Percentiles rank a stretch among this genome's conserved stretches.
Evolutionary conservation across 2,329 filamentous ascomycete species (phyloP).

Genomic region (Fusarium tanahbumbuense): DNA sequence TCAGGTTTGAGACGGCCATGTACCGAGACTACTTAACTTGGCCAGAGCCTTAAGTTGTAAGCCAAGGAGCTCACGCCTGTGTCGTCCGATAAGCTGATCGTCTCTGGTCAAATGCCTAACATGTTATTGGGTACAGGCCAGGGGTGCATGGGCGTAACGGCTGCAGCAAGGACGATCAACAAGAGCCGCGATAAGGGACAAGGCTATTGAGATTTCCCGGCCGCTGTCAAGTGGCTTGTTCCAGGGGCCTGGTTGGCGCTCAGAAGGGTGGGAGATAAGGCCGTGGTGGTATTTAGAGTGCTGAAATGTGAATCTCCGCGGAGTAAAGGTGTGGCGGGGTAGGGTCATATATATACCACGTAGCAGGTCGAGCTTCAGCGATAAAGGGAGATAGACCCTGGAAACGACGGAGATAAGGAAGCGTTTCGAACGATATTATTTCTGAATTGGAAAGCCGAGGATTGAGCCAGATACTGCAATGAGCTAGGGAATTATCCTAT

Average conservation of each 20-base stretch:
- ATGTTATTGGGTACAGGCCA: conserved; percentile 41
- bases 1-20: conserved; percentile 27
- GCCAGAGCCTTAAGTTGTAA: conserved; percentile 37
- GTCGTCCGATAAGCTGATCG: conserved; percentile 39
- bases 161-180: conserved; percentile 29
- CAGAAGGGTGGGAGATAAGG: conserved; percentile 41
- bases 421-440: neutral
- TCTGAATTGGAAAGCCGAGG: conserved; percentile 1
- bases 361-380: conserved; percentile 10
- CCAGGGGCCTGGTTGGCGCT: conserved; percentile 26
- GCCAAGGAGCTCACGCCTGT: conserved; percentile 39
- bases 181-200: conserved; percentile 32
- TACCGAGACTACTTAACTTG: conserved; percentile 29
- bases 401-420: conserved; percentile 33
- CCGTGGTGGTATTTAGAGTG: conserved; percentile 30
- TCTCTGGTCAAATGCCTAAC: conserved; percentile 35
- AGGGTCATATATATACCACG: conserved; percentile 39
- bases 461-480: conserved; percentile 14
- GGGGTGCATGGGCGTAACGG: conserved; percentile 19
- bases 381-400: conserved; percentile 23
- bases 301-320: conserved; percentile 45
- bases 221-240: conserved; percentile 13
- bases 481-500: conserved; percentile 24
- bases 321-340: conserved; percentile 35
- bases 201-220: conserved; percentile 33